Conservation (phyloP, 495 filamentous ascomycete genomes). For the Symbiotaphrina buchneri region DNA sequence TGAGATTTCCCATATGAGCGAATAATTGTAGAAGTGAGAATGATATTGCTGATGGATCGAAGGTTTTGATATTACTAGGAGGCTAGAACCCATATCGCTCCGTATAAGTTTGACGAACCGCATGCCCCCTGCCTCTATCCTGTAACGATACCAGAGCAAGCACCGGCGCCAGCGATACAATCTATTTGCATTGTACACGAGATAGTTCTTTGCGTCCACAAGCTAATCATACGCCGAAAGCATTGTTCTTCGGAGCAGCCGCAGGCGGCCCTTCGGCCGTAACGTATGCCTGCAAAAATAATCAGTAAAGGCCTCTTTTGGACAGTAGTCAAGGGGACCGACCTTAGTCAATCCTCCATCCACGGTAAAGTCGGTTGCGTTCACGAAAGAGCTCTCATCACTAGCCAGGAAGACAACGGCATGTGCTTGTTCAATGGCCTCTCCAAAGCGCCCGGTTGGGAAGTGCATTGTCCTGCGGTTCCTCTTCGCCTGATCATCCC, state of each 20-base stretch:
- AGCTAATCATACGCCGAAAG: slow-evolving; percentile 8
- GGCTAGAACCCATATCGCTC: too few relatives aligned
- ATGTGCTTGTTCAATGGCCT: slow-evolving; percentile 86
- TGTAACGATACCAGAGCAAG: too few relatives aligned
- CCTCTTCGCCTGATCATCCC: slow-evolving; percentile 70
- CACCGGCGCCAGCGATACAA: too few relatives aligned
- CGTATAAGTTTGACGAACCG: too few relatives aligned
- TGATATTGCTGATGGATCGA: too few relatives aligned
- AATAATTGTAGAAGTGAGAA: too few relatives aligned
- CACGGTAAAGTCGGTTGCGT: slow-evolving; percentile 84
- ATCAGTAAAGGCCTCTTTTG: background rate
- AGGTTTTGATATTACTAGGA: too few relatives aligned
- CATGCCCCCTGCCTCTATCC: too few relatives aligned
- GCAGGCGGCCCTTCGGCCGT: slow-evolving; percentile 67
- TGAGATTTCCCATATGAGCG: too few relatives aligned
- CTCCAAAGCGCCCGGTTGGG: slow-evolving; percentile 83
- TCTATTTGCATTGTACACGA: too few relatives aligned
- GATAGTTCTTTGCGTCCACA: too few relatives aligned
- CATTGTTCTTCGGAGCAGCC: slow-evolving; percentile 49
- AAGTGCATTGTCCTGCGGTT: slow-evolving; percentile 81
- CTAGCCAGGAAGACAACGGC: slow-evolving; percentile 86
- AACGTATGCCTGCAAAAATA: slow-evolving; percentile 44
- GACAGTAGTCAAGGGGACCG: slow-evolving; percentile 5
- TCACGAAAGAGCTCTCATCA: slow-evolving; percentile 88
- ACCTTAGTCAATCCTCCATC: slow-evolving; percentile 87